These are phyloP conservation scores for Sporisorium scitamineum DNA, from an alignment of 1,284 basidiomycete species.

Conservation along the genomic window DNA sequence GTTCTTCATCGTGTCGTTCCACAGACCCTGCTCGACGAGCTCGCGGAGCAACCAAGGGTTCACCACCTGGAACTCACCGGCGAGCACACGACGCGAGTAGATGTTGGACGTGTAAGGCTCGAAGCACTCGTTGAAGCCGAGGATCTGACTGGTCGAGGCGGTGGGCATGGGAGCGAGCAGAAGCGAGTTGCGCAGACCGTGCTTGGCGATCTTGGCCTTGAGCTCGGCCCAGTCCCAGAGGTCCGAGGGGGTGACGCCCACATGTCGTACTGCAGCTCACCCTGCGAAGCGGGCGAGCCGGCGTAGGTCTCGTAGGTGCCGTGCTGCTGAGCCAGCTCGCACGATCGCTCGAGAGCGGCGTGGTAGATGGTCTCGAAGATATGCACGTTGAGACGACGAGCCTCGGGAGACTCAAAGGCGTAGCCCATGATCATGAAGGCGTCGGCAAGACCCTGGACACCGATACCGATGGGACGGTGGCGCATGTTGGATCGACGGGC, in stretches of 20 bases:
- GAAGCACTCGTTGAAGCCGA: slow-evolving; percentile 99
- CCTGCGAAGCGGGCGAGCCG: slow-evolving; percentile 89
- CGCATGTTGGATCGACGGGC: slow-evolving; percentile 94
- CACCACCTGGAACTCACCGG: slow-evolving; percentile 99
- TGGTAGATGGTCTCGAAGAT: slow-evolving; percentile 99
- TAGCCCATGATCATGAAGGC: slow-evolving; percentile 97
- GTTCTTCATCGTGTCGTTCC: slow-evolving; percentile 99
- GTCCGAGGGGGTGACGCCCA: slow-evolving; percentile 92
- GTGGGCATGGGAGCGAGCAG: slow-evolving; percentile 98
- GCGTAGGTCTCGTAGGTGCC: slow-evolving; percentile 92
- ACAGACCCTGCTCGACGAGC: slow-evolving; percentile 92
- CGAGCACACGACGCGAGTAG: slow-evolving; percentile 98
- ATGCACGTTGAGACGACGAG: slow-evolving; percentile 88
- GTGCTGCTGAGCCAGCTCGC: slow-evolving; percentile 83
- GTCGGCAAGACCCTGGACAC: slow-evolving; percentile 98
- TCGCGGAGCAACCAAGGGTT: slow-evolving; percentile 98
- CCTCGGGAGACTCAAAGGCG: slow-evolving; percentile 92
- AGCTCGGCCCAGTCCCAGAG: slow-evolving; percentile 94
- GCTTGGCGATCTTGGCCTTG: slow-evolving; percentile 87
- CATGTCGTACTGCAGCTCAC: slow-evolving; percentile 92
- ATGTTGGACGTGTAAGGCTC: slow-evolving; percentile 98
- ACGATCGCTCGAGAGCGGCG: slow-evolving; percentile 89
- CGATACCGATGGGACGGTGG: slow-evolving; percentile 96
- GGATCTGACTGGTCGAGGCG: slow-evolving; percentile 96
- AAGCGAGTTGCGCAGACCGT: slow-evolving; percentile 93